Conservation (phyloP, 345 rosid genomes). For the Salix udensis region DNA sequence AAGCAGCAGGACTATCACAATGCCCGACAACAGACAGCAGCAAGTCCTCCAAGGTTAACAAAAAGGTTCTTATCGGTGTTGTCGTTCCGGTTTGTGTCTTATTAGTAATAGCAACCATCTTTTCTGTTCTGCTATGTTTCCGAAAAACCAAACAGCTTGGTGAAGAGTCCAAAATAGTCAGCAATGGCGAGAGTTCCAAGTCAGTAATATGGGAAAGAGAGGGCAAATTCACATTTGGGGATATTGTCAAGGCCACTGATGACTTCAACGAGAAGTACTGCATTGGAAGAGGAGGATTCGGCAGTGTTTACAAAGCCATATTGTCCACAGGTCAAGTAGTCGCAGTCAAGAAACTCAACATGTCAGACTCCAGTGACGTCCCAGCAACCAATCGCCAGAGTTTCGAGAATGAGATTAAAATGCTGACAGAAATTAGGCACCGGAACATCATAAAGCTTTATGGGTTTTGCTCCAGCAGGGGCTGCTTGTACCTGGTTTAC, state of each 20-base stretch:
- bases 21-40: constrained; percentile 20
- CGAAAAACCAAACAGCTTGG: constrained; percentile 16
- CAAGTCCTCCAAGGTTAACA: constrained; percentile 21
- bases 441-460: constrained; percentile 62
- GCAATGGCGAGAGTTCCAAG: constrained; percentile 9
- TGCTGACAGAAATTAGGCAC: constrained; percentile 52
- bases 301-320: constrained; percentile 55
- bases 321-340: constrained; percentile 42
- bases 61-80: constrained; percentile 34
- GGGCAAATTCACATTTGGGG: constrained; percentile 52
- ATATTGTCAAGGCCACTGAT: constrained; percentile 50
- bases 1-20: constrained; percentile 35
- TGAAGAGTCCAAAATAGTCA: constrained; percentile 27
- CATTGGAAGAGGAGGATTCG: constrained; percentile 68
- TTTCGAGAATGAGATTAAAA: constrained; percentile 53
- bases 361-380: constrained; percentile 36
- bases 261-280: constrained; percentile 46
- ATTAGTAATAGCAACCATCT: constrained; percentile 16
- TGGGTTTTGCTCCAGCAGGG: constrained; percentile 53
- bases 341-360: constrained; percentile 53
- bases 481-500: constrained; percentile 50
- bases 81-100: constrained; percentile 36
- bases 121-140: constrained; percentile 9
- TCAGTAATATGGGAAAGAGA: constrained; percentile 56
- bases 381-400: constrained; percentile 35